phyloP scores from a whole-genome alignment of 345 rosid species.

The Erucastrum elatum region DNA sequence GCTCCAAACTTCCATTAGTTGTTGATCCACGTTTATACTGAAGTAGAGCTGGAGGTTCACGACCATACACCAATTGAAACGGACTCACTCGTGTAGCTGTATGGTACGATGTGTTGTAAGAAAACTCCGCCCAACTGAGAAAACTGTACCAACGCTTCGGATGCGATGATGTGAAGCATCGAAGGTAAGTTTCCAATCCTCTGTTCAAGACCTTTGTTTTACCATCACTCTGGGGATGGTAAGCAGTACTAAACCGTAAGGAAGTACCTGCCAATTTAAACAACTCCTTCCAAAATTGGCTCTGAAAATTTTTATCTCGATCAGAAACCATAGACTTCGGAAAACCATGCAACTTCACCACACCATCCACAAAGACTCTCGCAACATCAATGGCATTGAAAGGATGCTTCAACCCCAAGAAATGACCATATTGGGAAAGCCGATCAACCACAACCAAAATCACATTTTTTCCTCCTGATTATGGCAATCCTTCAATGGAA shows the following conservation, averaged over 20 bases:
- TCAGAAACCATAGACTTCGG: neutral
- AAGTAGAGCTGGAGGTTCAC: neutral
- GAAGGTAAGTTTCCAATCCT: neutral
- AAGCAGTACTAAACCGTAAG: neutral
- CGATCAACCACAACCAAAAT: neutral
- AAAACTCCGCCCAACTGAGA: neutral
- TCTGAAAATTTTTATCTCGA: neutral
- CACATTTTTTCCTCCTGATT: neutral
- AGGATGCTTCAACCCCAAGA: neutral
- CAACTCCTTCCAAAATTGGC: neutral
- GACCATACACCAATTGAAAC: neutral
- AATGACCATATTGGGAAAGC: neutral
- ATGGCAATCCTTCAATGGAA: neutral
- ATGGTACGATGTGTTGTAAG: neutral
- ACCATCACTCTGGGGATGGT: neutral
- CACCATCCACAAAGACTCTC: rapidly evolving
- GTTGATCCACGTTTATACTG: neutral
- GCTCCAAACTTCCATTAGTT: neutral
- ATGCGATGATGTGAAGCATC: neutral
- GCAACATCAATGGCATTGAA: neutral
- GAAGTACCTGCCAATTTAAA: neutral
- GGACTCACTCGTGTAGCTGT: neutral
- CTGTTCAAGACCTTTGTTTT: neutral
- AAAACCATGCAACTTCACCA: neutral
- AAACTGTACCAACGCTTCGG: neutral